Percentiles rank a stretch among this genome's conserved stretches.
phyloP scores from a whole-genome alignment of 2,329 filamentous ascomycete genomes.

The Pseudogymnoascus verrucosus region DNA sequence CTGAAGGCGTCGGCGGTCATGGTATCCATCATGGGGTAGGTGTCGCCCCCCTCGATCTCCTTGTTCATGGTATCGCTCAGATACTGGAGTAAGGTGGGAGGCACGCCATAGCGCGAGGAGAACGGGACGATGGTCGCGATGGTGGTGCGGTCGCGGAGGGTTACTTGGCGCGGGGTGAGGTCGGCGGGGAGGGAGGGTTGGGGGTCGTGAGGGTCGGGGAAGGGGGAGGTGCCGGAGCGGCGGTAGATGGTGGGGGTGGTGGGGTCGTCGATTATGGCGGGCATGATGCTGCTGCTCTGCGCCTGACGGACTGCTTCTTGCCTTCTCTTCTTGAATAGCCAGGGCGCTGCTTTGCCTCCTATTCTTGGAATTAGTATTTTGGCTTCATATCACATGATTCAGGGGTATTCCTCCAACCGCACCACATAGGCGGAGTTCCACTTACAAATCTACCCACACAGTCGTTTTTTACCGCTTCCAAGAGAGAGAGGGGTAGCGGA shows the following conservation, averaged over 20 bases:
- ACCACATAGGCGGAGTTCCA: background rate
- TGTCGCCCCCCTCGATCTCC: slow-evolving; percentile 66
- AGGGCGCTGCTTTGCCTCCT: background rate
- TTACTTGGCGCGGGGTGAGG: slow-evolving; percentile 54
- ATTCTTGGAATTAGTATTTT: background rate
- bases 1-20: slow-evolving; percentile 55
- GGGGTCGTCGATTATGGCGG: slow-evolving; percentile 55
- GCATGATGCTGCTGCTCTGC: slow-evolving; percentile 34
- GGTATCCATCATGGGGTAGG: slow-evolving; percentile 60
- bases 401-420: background rate
- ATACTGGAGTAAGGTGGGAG: slow-evolving; percentile 52
- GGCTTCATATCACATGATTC: background rate
- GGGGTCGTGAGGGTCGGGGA: slow-evolving; percentile 40
- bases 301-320: background rate
- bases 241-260: slow-evolving; percentile 47
- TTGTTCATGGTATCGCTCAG: slow-evolving; percentile 60
- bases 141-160: slow-evolving; percentile 57
- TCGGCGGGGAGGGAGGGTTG: slow-evolving; percentile 35
- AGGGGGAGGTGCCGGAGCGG: slow-evolving; percentile 44
- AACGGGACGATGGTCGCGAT: slow-evolving; percentile 63
- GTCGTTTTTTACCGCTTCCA: background rate
- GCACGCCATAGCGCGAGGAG: slow-evolving; percentile 51
- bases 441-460: background rate
- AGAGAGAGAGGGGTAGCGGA: background rate
- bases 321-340: background rate